Conservation (phyloP, 1,284 basidiomycete genomes). For the Puccinia horiana region DNA sequence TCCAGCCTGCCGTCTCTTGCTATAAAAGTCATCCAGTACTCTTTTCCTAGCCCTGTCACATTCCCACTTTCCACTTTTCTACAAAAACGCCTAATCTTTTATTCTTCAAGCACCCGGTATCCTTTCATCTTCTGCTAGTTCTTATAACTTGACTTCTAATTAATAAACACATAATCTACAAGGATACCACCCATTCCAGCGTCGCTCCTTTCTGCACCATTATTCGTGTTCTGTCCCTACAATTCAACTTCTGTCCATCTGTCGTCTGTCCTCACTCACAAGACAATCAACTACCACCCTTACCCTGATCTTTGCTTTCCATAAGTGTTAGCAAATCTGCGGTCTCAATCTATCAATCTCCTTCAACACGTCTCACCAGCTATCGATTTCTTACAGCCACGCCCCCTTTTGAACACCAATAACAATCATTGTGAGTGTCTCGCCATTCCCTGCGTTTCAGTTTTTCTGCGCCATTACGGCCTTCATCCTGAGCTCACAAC, state of each 20-base stretch:
- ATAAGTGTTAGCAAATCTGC: no score
- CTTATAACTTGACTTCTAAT: neutral
- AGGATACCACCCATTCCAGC: neutral
- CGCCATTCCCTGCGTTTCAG: no score
- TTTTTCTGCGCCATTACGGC: no score
- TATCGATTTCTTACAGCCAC: no score
- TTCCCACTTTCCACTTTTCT: neutral
- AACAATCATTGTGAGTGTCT: neutral
- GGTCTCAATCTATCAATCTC: neutral
- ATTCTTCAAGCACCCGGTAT: neutral
- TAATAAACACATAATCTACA: neutral
- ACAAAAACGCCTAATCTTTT: neutral
- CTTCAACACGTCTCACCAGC: neutral
- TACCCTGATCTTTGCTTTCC: neutral
- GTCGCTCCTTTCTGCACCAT: constrained; percentile 12
- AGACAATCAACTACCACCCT: neutral
- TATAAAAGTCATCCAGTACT: neutral
- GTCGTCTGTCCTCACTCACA: constrained; percentile 2
- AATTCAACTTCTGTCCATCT: constrained; percentile 12
- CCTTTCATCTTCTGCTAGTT: neutral
- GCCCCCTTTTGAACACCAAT: no score
- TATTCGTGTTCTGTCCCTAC: constrained; percentile 13
- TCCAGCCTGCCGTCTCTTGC: neutral
- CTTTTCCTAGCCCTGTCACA: neutral
- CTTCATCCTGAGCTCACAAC: no score